Evolutionary conservation across 2,329 filamentous ascomycete genomes (phyloP), one percentile per base, ranked within the genome.

Genomic region (Aurifilum marmelostoma): DNA sequence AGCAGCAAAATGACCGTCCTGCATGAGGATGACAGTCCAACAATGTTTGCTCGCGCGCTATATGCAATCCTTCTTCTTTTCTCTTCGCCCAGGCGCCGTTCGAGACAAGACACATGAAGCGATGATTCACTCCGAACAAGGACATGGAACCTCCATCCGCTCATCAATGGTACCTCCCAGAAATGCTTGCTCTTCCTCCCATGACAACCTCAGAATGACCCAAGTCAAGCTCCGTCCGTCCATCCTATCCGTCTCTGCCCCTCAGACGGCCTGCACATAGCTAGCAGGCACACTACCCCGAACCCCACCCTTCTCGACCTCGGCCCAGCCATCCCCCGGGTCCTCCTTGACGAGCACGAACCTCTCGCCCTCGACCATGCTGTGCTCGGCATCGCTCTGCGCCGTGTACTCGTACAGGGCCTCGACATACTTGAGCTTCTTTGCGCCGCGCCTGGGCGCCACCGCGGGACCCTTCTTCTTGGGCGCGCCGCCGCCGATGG

Each of bases 401-500:
- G 95, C 93, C 65, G 90, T 85, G 78, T 99, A 99, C 64, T 96
- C 93, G 78, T 98, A 99, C 75, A 98, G 73, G 1, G 96, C 96
- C 77, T 97, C 92, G 1, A 97, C 95, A 75, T 98, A 97, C 76
- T 91, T 93, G 47, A 97, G 84, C 79, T 97, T 97, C 87, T 97
- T 97, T 4, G 94, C 94, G 18, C 94, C 94, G 12, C 94, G 89
- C 73, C 91, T 91, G 4, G 96, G 96, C 18, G 96, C 96, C 5
- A 99, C 96, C 0, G 91, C 94, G 0, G 94, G 94, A 0, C 94
- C 94, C 78, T 97, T 94, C 80, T 97, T 97, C 83, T 94, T 97
- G 9, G 78, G 72, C 9, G 9, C 62, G 21, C 62, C 77, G 6
- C 82, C 79, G 41, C 80, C 80, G 66, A 93, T 81, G 0, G 91